Percentiles rank a stretch among this genome's conserved stretches.
Conservation (phyloP, 1,139 yeast species). For the Meyerozyma guilliermondii region DNA sequence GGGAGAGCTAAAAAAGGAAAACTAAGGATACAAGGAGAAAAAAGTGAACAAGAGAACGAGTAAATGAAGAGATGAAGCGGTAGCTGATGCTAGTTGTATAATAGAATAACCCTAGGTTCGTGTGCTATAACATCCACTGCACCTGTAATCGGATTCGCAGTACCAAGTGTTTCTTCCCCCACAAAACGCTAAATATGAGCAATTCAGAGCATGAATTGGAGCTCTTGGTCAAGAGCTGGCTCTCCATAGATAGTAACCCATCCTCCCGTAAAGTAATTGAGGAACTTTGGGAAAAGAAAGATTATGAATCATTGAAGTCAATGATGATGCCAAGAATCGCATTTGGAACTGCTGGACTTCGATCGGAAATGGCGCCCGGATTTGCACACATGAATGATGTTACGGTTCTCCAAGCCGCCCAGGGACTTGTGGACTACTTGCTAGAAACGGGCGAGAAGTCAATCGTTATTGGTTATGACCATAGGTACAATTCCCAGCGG, state of each 20-base stretch:
- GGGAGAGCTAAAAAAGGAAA: not conserved
- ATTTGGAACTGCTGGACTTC: constrained; percentile 92
- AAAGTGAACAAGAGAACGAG: not conserved
- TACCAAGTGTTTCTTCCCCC: not conserved
- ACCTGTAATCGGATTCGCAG: not conserved
- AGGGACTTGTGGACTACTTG: constrained; percentile 74
- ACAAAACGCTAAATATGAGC: not conserved
- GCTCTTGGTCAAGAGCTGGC: constrained; percentile 44
- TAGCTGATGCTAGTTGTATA: not conserved
- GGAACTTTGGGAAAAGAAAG: constrained; percentile 32
- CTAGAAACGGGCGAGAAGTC: constrained; percentile 18
- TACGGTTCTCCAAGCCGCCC: constrained; percentile 87
- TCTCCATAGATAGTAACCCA: constrained; percentile 35
- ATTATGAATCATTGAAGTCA: constrained; percentile 43
- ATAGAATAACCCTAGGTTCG: not conserved
- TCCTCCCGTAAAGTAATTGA: constrained; percentile 53
- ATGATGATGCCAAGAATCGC: constrained; percentile 56
- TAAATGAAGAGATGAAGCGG: not conserved
- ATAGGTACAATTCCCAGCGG: constrained; percentile 70
- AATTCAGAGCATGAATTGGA: constrained; percentile 15
- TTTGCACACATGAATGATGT: constrained; percentile 85
- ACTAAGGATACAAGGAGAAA: not conserved
- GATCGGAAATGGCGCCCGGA: constrained; percentile 88
- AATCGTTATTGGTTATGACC: constrained; percentile 89
- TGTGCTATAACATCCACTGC: not conserved